A percentile compares a stretch with the other conserved stretches of the same genome.
Conservation (phyloP, 768 basidiomycete species). For the Holtermanniella nyarrowii region DNA sequence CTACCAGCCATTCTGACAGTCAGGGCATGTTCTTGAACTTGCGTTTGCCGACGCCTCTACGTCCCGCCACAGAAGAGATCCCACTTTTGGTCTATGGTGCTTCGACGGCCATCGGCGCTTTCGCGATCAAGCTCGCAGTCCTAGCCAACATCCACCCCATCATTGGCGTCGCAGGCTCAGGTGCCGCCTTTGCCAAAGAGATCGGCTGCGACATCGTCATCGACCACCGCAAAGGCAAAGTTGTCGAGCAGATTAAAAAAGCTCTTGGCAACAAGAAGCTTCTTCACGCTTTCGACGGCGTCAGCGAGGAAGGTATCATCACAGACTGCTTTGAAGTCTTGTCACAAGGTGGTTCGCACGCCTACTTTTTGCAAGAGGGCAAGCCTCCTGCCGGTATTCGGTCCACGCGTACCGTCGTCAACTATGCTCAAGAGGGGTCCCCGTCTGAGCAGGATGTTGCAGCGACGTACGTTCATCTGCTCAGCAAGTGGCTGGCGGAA, state of each 20-base stretch:
- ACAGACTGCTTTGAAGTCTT: no score
- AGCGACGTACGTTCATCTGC: no score
- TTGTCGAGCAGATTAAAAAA: no score
- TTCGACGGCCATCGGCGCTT: conserved; percentile 8
- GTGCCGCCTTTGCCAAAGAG: conserved; percentile 2
- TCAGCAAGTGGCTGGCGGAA: no score
- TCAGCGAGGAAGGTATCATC: conserved; percentile 3
- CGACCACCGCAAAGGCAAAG: conserved; percentile 2
- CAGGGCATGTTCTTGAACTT: conserved; percentile 4
- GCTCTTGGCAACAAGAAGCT: conserved; percentile 1
- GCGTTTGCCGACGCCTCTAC: conserved; percentile 3
- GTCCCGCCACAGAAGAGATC: conserved; percentile 1
- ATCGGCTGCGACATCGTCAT: no score
- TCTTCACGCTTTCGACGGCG: conserved; percentile 2
- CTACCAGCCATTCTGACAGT: conserved; percentile 2
- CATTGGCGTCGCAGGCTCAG: conserved; percentile 9
- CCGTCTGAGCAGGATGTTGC: no score
- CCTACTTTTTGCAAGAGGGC: no score
- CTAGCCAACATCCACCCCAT: conserved; percentile 13
- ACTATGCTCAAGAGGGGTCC: no score
- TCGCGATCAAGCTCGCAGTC: conserved; percentile 10
- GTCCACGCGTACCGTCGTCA: no score
- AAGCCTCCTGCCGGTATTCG: no score
- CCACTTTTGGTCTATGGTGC: conserved; percentile 11
- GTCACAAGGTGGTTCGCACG: no score